A percentile compares a stretch with the other conserved stretches of the same genome.
phyloP scores from a whole-genome alignment of 2,329 filamentous ascomycete species.

The Thermoascus crustaceus region DNA sequence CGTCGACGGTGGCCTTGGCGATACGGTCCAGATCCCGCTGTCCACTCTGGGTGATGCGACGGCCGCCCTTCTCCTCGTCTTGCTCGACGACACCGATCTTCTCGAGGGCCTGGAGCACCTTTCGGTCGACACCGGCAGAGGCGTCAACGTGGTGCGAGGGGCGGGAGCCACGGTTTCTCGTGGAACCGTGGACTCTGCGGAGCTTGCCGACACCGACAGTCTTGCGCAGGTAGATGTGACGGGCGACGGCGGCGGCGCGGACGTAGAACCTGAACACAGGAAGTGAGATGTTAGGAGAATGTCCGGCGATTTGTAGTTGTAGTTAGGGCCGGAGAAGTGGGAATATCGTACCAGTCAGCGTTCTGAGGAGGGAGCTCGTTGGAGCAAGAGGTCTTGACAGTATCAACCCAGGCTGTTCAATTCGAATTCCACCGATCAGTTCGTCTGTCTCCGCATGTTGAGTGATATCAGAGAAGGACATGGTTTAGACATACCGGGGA shows the following conservation, averaged over 20 bases:
- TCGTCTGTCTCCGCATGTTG: no score
- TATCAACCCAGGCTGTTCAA: constrained; percentile 85
- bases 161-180: constrained; percentile 92
- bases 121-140: constrained; percentile 91
- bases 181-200: constrained; percentile 88
- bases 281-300: constrained; percentile 4
- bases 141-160: constrained; percentile 94
- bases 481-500: constrained; percentile 51
- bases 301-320: no score
- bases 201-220: constrained; percentile 97
- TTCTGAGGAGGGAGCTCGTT: constrained; percentile 98
- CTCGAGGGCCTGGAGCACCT: constrained; percentile 94
- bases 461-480: background rate
- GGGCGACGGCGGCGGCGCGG: constrained; percentile 88
- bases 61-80: constrained; percentile 97
- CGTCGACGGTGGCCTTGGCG: constrained; percentile 60
- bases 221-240: constrained; percentile 99
- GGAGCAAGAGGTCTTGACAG: constrained; percentile 93
- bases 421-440: no score
- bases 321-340: no score
- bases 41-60: constrained; percentile 94
- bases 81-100: constrained; percentile 98
- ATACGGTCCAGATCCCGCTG: constrained; percentile 99
- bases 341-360: constrained; percentile 81
- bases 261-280: constrained; percentile 55